These are phyloP conservation scores for Chenopodium quinoa DNA, from an alignment of 148 eudicot species.

Conservation along the genomic window DNA sequence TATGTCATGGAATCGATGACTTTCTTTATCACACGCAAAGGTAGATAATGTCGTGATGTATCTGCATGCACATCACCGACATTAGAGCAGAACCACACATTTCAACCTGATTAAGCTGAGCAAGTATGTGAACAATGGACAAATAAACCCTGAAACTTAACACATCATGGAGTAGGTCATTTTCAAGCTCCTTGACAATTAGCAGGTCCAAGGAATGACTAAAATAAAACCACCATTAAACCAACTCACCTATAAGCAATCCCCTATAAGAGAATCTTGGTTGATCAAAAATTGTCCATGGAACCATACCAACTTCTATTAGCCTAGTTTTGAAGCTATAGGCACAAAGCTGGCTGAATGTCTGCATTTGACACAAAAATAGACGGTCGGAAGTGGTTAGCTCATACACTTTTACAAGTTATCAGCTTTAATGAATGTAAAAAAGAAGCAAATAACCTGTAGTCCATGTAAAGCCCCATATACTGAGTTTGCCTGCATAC, in stretches of 20 bases:
- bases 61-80: conserved; percentile 45
- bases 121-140: neutral
- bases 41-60: conserved; percentile 86
- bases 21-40: conserved; percentile 68
- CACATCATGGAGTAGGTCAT: neutral
- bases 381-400: conserved; percentile 3
- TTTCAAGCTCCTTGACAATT: neutral
- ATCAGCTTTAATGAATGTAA: neutral
- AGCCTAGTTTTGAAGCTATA: conserved; percentile 55
- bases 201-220: neutral
- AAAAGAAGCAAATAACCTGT: conserved; percentile 50
- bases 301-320: conserved; percentile 56
- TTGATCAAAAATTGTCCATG: conserved; percentile 69
- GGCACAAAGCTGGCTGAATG: conserved; percentile 87
- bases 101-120: no score
- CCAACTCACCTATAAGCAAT: conserved; percentile 67
- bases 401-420: conserved; percentile 7
- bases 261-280: conserved; percentile 91
- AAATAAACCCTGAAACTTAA: neutral
- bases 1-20: conserved; percentile 94
- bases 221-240: neutral
- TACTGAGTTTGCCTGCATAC: conserved; percentile 79
- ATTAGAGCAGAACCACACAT: conserved; percentile 12
- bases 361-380: conserved; percentile 42
- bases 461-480: conserved; percentile 95